Evolutionary conservation across 129 eudicot genomes (phyloP).

Genomic region (Pseudognaphalium luteoalbum): DNA sequence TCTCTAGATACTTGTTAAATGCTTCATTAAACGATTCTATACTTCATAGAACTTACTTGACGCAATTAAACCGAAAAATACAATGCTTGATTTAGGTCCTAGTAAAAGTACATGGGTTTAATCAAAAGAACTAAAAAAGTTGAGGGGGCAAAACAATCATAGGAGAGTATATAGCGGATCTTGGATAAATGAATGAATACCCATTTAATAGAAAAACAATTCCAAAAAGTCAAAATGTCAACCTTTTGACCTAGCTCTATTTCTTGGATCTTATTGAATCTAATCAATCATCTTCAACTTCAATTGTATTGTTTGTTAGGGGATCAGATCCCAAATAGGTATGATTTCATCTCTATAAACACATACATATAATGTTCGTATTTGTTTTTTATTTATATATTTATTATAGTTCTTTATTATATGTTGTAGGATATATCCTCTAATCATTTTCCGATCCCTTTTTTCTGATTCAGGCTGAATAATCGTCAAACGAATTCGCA

Average conservation of each 20-base stretch:
- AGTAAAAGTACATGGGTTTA: background rate
- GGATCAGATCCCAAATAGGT: constrained; percentile 41
- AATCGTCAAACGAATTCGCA: constrained; percentile 17
- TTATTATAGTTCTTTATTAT: too few relatives aligned
- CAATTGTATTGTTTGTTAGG: constrained; percentile 18
- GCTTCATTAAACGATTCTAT: too few relatives aligned
- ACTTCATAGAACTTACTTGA: too few relatives aligned
- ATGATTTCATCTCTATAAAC: constrained; percentile 9
- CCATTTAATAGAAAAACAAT: constrained; percentile 24
- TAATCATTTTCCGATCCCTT: background rate
- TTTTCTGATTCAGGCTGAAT: constrained; percentile 27
- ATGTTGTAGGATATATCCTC: constrained; percentile 21
- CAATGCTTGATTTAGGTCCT: background rate
- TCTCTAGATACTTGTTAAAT: too few relatives aligned
- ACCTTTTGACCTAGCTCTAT: constrained; percentile 37
- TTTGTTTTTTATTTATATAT: background rate
- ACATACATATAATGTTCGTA: background rate
- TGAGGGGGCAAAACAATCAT: constrained; percentile 10
- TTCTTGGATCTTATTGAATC: constrained; percentile 41
- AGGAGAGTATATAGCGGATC: constrained; percentile 27
- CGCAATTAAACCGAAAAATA: too few relatives aligned
- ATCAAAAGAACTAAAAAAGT: background rate
- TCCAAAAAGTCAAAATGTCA: constrained; percentile 41
- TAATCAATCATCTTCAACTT: constrained; percentile 28
- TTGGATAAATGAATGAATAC: constrained; percentile 16